Conservation (phyloP, 176 grass and related monocot genomes). For the Juncus inflexus region DNA sequence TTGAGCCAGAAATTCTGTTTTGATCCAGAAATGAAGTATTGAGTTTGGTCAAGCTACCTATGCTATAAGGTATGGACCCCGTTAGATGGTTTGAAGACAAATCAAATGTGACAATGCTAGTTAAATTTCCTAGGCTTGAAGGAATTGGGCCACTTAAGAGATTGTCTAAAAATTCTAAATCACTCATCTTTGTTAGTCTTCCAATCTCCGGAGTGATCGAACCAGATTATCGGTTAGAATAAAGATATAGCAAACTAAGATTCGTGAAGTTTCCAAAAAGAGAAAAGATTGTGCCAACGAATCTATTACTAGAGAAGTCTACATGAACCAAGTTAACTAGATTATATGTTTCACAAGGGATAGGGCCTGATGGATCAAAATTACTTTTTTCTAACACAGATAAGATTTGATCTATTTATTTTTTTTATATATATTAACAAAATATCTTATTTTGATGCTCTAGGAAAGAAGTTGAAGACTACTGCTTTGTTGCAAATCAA, state of each 20-base stretch:
- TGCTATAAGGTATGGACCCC: constrained; percentile 31
- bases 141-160: constrained; percentile 28
- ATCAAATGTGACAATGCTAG: neutral
- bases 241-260: too few relatives aligned
- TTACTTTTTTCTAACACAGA: constrained; percentile 17
- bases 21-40: neutral
- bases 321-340: too few relatives aligned
- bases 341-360: too few relatives aligned
- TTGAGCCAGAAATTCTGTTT: neutral
- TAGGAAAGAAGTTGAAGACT: too few relatives aligned
- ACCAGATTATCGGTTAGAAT: too few relatives aligned
- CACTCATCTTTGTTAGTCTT: too few relatives aligned
- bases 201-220: too few relatives aligned
- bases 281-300: constrained; percentile 30
- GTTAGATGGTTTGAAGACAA: constrained; percentile 1
- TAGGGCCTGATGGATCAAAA: constrained; percentile 15
- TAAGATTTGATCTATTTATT: neutral
- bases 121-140: neutral
- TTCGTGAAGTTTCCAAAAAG: too few relatives aligned
- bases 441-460: too few relatives aligned
- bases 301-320: constrained; percentile 10
- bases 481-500: too few relatives aligned
- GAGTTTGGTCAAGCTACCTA: constrained; percentile 30
- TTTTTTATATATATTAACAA: too few relatives aligned
- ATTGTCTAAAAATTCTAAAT: constrained; percentile 21